Evolutionary conservation across 345 rosid species (phyloP), one percentile per base, ranked within the genome.

Genomic region (Camelina laxa): DNA sequence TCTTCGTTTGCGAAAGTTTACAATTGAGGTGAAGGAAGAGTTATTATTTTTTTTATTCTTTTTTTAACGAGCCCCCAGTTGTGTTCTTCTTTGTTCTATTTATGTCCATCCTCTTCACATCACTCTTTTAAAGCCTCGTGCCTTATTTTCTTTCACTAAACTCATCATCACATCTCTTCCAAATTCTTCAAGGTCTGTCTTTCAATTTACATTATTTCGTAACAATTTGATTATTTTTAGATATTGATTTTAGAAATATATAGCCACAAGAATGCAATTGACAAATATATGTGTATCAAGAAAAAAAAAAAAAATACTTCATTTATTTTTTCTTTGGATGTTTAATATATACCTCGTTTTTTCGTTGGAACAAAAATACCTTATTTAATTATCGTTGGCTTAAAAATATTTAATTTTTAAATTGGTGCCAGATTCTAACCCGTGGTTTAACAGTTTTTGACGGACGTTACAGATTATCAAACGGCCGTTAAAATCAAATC

Each of bases 1-100:
- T 72, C 70, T 78, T 67, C 77, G 83, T 76, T 78, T 85, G 78
- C 85, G 80, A 76, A 80, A 88, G 88, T 69, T 75, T 75, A 72
- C 69, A 76, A 48, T 33, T 65, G 69, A 75, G 84, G 83, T 80
- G 84, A 83, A 76, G 81, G 81, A 82, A 88, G 85, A 77, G 72
- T 64, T 60, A 27, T 27, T 4, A 27, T 27, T 27, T 15, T 42
- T 47, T 19, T 38, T 67, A 75, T 75, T n/a, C n/a, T 44, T 72
- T 56, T 0, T 56, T 5, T 38, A 66, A 72, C 33, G 35, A 76
- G 83, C 84, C 75, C 82, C 84, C 82, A 74, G 79, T 7, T 36
- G 39, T 77, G 62, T 79, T 82, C 81, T 35, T 61, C 67, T 75
- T 73, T 75, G 65, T 71, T 83, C 75, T 84, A 88, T 86, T 79